Base-by-base conservation (phyloP, 805 yeast genomes). In the Wickerhamomyces chambardii region DNA sequence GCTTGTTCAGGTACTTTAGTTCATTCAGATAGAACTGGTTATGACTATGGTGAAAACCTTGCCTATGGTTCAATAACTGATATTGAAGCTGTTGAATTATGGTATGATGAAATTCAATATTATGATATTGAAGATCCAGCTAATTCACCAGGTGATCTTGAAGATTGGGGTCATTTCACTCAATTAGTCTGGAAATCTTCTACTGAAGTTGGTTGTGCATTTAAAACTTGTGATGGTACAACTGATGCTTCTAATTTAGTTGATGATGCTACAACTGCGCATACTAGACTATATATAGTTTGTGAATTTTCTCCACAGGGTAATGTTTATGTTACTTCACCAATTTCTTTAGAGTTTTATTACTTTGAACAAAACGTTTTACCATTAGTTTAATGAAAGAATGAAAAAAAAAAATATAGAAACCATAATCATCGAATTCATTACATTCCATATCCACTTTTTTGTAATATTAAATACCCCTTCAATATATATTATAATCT, bases 181-280 rank as follows among this genome's bases (percentile, higher is more conserved):
- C 90, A 83, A 58, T 50, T 81, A 25, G 71, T 83, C 17, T 83
- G 94, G 94, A 71, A 71, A 42, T 47, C 66, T 6, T 61, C 82
- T 29, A 58, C 73, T 9, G 58, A 70, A 44, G 56, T 83, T 15
- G 94, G 92, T 33, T 83, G 94, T 65, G 85, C 75, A 35, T 55
- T 51, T 40, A 68, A 70, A 28, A 40, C 52, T 33, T 75, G 81
- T 56, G 49, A 57, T 18, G 25, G n/a, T 16, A 16, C 33, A 7
- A 31, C 28, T 16, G 22, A 14, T 26, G 47, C 42, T 28, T 30
- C 42, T 14, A 41, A 41, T 22, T 46, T 52, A 38, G 40, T 45
- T 19, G 35, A 35, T 15, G 35, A 19, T 15, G 32, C 41, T 9
- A 27, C 28, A 10, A 36, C 36, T 29, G 44, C 46, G 12, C 38